Conservation (phyloP, 352 stramenopile species). For the Phytophthora boehmeriae region DNA sequence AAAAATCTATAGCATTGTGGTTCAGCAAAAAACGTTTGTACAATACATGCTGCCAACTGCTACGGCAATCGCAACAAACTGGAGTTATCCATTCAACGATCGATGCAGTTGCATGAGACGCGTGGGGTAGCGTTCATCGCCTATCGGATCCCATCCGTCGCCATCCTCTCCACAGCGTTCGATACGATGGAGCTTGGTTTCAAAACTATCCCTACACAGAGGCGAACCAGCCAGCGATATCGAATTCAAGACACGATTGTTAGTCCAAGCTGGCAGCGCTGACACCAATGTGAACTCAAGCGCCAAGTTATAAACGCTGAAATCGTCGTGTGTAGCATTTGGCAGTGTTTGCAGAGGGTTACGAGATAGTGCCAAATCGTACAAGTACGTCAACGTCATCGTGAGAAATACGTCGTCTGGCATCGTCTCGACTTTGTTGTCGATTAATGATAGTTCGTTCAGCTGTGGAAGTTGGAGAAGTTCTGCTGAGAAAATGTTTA, state of each 20-base stretch:
- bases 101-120: conserved; percentile 2
- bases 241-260: conserved; percentile 8
- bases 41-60: too few relatives aligned
- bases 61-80: too few relatives aligned
- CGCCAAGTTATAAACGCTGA: conserved; percentile 35
- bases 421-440: conserved; percentile 31
- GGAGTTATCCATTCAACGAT: conserved; percentile 15
- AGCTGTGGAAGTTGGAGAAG: conserved; percentile 21
- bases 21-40: too few relatives aligned
- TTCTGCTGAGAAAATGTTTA: conserved; percentile 33
- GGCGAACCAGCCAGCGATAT: conserved; percentile 15
- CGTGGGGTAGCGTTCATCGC: conserved; percentile 30
- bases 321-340: conserved; percentile 4
- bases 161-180: conserved; percentile 5
- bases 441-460: conserved; percentile 40
- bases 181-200: conserved; percentile 1
- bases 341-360: conserved; percentile 39
- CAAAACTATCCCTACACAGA: not conserved
- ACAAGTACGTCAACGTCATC: conserved; percentile 17
- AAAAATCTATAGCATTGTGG: too few relatives aligned
- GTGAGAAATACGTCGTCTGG: conserved; percentile 22
- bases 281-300: conserved; percentile 37
- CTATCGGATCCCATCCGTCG: conserved; percentile 19
- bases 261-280: conserved; percentile 35
- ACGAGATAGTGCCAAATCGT: conserved; percentile 30